Percentiles rank a stretch among this genome's conserved stretches.
Conservation (phyloP, 768 basidiomycete genomes). For the Macrolepiota dolichaula region DNA sequence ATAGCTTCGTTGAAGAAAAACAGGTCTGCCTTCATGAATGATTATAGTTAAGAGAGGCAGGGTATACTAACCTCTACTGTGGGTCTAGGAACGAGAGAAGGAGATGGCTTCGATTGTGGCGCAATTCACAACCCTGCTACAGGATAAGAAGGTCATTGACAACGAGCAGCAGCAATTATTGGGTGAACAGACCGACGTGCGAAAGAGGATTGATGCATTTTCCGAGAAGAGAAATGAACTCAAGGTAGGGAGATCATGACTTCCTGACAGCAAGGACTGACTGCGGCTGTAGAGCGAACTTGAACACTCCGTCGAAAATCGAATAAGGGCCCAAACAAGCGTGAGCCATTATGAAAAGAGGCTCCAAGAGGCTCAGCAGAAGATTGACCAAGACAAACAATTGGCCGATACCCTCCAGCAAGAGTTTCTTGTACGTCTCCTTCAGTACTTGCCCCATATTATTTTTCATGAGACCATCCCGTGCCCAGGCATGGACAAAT, state of each 20-base stretch:
- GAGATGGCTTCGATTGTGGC: constrained; percentile 45
- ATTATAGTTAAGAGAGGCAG: not conserved
- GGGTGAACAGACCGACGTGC: constrained; percentile 41
- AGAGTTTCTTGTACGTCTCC: constrained; percentile 55
- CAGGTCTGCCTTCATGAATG: constrained; percentile 33
- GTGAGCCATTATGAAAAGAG: constrained; percentile 50
- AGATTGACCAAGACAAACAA: constrained; percentile 41
- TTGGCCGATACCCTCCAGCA: constrained; percentile 48
- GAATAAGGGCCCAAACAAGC: constrained; percentile 47
- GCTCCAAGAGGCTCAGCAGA: constrained; percentile 43
- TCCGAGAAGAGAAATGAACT: constrained; percentile 38
- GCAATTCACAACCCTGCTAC: constrained; percentile 47
- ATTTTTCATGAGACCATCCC: not conserved
- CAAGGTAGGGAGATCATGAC: constrained; percentile 33
- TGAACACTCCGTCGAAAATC: constrained; percentile 42
- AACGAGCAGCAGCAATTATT: constrained; percentile 40
- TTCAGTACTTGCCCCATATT: not conserved
- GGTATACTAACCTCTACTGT: not conserved
- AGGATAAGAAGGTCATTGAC: constrained; percentile 46
- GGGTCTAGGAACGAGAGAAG: constrained; percentile 45
- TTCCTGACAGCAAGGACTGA: not conserved
- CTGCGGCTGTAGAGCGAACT: constrained; percentile 41
- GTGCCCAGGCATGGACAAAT: constrained; percentile 54
- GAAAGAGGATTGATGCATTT: constrained; percentile 48
- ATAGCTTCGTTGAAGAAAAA: constrained; percentile 51